Evolutionary conservation across 257 asterid species (phyloP).

Genomic region (Solanum clarkiae): DNA sequence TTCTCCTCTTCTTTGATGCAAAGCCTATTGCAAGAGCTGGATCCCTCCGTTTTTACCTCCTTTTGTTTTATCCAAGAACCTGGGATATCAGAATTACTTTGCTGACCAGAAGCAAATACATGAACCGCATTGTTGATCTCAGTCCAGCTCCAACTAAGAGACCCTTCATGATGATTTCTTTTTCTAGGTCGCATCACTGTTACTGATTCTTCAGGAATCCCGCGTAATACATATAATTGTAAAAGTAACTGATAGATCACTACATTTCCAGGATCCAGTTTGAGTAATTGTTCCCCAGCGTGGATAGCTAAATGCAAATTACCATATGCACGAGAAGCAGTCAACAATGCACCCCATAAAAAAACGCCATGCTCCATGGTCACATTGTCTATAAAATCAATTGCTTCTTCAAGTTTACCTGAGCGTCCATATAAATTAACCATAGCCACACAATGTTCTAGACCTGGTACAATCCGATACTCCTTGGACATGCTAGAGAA

Average conservation of each 20-base stretch:
- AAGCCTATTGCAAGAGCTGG: slow-evolving; percentile 14
- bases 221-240: slow-evolving; percentile 37
- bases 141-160: slow-evolving; percentile 43
- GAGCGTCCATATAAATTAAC: slow-evolving; percentile 59
- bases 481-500: slow-evolving; percentile 38
- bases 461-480: slow-evolving; percentile 31
- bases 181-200: slow-evolving; percentile 20
- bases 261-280: slow-evolving; percentile 52
- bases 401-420: slow-evolving; percentile 59
- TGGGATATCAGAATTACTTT: slow-evolving; percentile 10
- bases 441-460: slow-evolving; percentile 68
- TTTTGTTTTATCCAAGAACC: slow-evolving; percentile 32
- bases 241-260: slow-evolving; percentile 17
- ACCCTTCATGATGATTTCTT: slow-evolving; percentile 22
- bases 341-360: slow-evolving; percentile 52
- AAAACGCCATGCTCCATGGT: slow-evolving; percentile 34
- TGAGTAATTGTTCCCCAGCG: slow-evolving; percentile 54
- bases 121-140: slow-evolving; percentile 38
- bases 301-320: slow-evolving; percentile 46
- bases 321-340: slow-evolving; percentile 54
- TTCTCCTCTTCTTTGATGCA: slow-evolving; percentile 47
- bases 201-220: slow-evolving; percentile 21
- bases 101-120: slow-evolving; percentile 32
- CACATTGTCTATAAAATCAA: slow-evolving; percentile 35
- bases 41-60: slow-evolving; percentile 17